Percentiles rank a stretch among this genome's conserved stretches.
Evolutionary conservation across 179 eudicot genomes (phyloP).

Genomic region (Amaranthus tricolor): DNA sequence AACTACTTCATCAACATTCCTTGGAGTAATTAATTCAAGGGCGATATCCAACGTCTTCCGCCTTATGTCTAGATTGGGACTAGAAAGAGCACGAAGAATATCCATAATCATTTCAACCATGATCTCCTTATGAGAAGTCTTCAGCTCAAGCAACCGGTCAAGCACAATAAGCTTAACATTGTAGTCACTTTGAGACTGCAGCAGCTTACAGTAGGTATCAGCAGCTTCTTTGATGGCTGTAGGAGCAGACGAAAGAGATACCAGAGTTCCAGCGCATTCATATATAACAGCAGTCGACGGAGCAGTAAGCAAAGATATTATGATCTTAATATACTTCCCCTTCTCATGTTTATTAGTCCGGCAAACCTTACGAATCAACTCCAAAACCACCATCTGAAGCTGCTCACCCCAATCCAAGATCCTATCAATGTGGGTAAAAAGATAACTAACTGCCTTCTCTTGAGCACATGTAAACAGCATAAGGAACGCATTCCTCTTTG

Average conservation of each 20-base stretch:
- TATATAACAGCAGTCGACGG: constrained; percentile 70
- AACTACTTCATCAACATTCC: constrained; percentile 77
- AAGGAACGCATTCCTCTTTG: constrained; percentile 78
- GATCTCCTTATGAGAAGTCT: constrained; percentile 55
- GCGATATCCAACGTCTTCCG: constrained; percentile 70
- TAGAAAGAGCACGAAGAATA: constrained; percentile 71
- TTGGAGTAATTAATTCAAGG: constrained; percentile 62
- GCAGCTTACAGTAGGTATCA: constrained; percentile 66
- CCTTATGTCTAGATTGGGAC: constrained; percentile 72
- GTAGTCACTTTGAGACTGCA: constrained; percentile 77
- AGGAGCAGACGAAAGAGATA: constrained; percentile 73
- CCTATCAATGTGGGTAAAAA: constrained; percentile 54
- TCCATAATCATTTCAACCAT: constrained; percentile 85
- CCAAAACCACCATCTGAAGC: constrained; percentile 76
- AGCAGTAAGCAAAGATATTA: constrained; percentile 61
- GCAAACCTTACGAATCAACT: constrained; percentile 71
- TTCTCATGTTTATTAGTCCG: constrained; percentile 67
- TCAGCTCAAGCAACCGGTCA: constrained; percentile 69
- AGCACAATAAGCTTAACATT: constrained; percentile 78
- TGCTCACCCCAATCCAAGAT: constrained; percentile 72
- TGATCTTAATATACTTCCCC: constrained; percentile 69
- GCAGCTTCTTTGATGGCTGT: constrained; percentile 76
- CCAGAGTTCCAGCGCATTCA: constrained; percentile 74
- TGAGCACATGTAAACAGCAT: constrained; percentile 67
- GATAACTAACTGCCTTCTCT: constrained; percentile 64